Conservation (phyloP, 805 yeast genomes). For the Kodamaea hsintzibuensis region DNA sequence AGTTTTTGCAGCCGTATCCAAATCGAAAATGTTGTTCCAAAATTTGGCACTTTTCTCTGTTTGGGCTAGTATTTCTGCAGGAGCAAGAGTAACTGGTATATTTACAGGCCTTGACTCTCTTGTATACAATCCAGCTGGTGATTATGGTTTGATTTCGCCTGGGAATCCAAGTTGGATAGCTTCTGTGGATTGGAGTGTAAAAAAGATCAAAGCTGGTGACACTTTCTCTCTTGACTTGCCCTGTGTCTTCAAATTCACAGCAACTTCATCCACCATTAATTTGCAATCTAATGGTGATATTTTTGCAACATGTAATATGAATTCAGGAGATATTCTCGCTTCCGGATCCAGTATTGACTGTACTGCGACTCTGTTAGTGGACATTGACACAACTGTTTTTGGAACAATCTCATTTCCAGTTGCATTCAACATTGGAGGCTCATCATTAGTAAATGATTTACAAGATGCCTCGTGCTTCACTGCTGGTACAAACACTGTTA, state of each 20-base stretch:
- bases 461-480: conserved; percentile 10
- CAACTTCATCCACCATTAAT: conserved; percentile 11
- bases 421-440: conserved; percentile 22
- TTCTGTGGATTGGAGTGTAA: conserved; percentile 21
- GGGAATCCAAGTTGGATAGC: conserved; percentile 19
- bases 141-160: background rate
- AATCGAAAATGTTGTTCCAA: background rate
- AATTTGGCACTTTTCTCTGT: background rate
- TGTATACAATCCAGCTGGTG: conserved; percentile 10
- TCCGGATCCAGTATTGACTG: conserved; percentile 17
- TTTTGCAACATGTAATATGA: conserved; percentile 12
- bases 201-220: conserved; percentile 21
- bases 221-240: conserved; percentile 28
- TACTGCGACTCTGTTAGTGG: conserved; percentile 17
- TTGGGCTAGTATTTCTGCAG: background rate
- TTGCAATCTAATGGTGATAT: conserved; percentile 9
- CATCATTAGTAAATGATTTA: conserved; percentile 11
- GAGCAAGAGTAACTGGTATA: conserved; percentile 16
- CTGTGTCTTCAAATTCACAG: conserved; percentile 24
- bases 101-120: conserved; percentile 18
- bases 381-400: conserved; percentile 12
- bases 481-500: conserved; percentile 15
- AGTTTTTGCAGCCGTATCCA: background rate
- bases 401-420: conserved; percentile 18
- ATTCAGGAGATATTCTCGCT: conserved; percentile 8